Evolutionary conservation across 495 filamentous ascomycete genomes (phyloP).

Genomic region (Lophiotrema nucula): DNA sequence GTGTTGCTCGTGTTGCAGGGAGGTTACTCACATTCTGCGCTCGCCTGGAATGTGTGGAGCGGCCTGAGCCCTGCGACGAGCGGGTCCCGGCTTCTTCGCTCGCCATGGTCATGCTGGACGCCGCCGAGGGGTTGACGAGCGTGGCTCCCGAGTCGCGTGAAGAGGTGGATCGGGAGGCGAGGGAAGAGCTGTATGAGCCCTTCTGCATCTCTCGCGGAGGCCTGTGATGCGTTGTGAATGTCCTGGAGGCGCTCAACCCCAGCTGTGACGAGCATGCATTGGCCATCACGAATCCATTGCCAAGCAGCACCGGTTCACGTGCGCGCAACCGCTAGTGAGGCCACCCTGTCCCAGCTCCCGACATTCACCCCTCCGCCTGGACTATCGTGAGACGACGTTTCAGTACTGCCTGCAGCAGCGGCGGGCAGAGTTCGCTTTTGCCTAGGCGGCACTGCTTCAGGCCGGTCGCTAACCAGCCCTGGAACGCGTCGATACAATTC

Average conservation of each 20-base stretch:
- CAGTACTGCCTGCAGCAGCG: no score
- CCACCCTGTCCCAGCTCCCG: no score
- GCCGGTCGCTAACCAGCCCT: no score
- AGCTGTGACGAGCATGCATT: not conserved
- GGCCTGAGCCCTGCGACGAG: constrained; percentile 32
- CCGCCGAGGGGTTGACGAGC: constrained; percentile 23
- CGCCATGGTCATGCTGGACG: constrained; percentile 34
- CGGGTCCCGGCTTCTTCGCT: constrained; percentile 29
- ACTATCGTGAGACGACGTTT: no score
- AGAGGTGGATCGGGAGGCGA: constrained; percentile 11
- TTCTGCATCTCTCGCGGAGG: constrained; percentile 26
- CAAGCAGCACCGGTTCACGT: no score
- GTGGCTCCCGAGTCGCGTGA: constrained; percentile 28
- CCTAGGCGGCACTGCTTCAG: no score
- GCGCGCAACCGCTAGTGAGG: no score
- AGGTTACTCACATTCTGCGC: constrained; percentile 29
- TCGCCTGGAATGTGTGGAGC: constrained; percentile 30
- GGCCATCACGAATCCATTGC: no score
- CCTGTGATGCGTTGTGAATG: not conserved
- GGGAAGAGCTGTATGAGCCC: constrained; percentile 8
- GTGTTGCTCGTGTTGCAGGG: no score
- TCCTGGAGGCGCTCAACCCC: not conserved
- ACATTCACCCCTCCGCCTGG: no score
- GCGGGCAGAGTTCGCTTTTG: no score
- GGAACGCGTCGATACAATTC: no score